Conservation (phyloP, 331 rosid species). For the Phaseolus coccineus region DNA sequence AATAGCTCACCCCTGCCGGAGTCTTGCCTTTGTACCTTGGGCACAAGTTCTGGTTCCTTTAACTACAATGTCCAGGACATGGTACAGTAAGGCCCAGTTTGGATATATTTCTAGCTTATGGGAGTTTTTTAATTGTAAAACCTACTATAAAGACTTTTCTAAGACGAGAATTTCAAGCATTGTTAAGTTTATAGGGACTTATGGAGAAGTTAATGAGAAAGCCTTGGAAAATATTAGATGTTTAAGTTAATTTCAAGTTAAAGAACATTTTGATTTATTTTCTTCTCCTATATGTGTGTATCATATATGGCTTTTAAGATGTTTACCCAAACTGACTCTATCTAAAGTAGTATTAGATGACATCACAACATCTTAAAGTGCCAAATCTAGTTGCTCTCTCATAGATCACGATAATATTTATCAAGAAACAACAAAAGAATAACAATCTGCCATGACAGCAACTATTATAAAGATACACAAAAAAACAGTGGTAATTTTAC, state of each 20-base stretch:
- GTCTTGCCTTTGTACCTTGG: conserved; percentile 14
- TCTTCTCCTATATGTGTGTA: background rate
- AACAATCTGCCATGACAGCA: conserved; percentile 33
- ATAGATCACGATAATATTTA: conserved; percentile 6
- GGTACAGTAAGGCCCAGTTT: conserved; percentile 1
- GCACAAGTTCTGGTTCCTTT: conserved; percentile 18
- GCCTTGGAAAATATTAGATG: background rate
- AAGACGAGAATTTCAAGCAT: background rate
- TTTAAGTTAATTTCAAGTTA: background rate
- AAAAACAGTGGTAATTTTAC: conserved; percentile 38
- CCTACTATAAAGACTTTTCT: background rate
- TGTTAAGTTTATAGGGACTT: background rate
- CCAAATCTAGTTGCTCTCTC: conserved; percentile 25
- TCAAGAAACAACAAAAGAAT: conserved; percentile 29
- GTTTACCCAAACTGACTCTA: background rate
- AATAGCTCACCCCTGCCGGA: conserved; percentile 13
- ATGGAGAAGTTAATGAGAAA: background rate
- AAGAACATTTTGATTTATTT: background rate
- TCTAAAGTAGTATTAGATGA: conserved; percentile 19
- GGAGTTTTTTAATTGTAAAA: background rate
- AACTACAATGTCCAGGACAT: conserved; percentile 22
- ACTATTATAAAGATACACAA: conserved; percentile 2
- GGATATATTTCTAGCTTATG: background rate
- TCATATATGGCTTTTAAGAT: background rate
- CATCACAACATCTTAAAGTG: conserved; percentile 23